These are phyloP conservation scores for Coemansia sp. DNA, from an alignment of 192 early-diverging fungal genomes.

Conservation along the genomic window DNA sequence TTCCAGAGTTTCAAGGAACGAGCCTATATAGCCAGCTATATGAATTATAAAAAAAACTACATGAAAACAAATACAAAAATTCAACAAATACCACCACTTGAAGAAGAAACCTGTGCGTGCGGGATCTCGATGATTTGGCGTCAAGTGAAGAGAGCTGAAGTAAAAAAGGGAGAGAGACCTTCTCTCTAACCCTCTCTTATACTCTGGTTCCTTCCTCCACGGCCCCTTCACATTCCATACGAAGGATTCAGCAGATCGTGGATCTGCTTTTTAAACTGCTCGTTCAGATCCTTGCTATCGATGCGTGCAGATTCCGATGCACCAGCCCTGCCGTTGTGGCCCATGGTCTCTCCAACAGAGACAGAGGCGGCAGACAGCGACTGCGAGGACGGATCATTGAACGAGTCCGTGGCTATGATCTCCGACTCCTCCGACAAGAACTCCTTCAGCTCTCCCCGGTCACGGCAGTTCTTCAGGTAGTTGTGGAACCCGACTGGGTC, in stretches of 20 bases:
- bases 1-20: too few species aligned
- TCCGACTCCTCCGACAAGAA: slow-evolving; percentile 42
- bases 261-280: slow-evolving; percentile 50
- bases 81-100: too few species aligned
- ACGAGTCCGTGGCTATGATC: slow-evolving; percentile 34
- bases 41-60: too few species aligned
- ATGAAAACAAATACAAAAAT: too few species aligned
- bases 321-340: neutral
- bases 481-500: slow-evolving; percentile 40
- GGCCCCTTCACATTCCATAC: slow-evolving; percentile 15
- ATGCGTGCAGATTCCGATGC: neutral
- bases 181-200: too few species aligned
- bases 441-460: slow-evolving; percentile 23
- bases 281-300: slow-evolving; percentile 29
- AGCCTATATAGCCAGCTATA: too few species aligned
- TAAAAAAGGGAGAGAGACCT: too few species aligned
- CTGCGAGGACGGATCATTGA: slow-evolving; percentile 16
- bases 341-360: too few species aligned
- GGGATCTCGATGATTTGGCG: too few species aligned
- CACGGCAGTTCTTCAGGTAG: slow-evolving; percentile 30
- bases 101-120: too few species aligned
- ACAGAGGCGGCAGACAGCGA: neutral
- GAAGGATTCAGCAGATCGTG: slow-evolving; percentile 29
- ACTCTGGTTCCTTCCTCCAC: neutral
- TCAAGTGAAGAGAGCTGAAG: too few species aligned